Percentiles rank a stretch among this genome's conserved stretches.
These are phyloP conservation scores for Curvularia sp. DNA, from an alignment of 2,329 filamentous ascomycete genomes.

Conservation along the genomic window DNA sequence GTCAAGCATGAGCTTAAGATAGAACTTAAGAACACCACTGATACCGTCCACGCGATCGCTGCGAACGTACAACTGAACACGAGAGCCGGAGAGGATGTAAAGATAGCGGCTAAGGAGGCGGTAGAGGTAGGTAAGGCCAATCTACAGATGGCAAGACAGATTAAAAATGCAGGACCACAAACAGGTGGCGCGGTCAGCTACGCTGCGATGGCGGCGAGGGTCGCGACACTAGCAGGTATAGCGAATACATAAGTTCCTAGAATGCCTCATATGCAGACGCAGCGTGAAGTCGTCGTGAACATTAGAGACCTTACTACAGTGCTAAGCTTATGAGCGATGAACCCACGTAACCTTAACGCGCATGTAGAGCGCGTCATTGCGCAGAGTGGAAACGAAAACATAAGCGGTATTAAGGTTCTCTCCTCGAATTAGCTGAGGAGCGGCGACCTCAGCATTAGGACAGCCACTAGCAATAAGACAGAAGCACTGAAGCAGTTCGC, in stretches of 20 bases:
- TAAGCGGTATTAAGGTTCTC: constrained; percentile 24
- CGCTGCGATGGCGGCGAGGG: constrained; percentile 19
- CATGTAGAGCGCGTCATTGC: too few species aligned
- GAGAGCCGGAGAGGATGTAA: constrained; percentile 25
- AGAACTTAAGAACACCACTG: constrained; percentile 14
- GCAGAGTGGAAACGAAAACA: constrained; percentile 28
- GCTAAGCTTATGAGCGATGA: constrained; percentile 26
- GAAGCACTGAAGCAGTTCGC: constrained; percentile 24
- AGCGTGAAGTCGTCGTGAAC: constrained; percentile 28
- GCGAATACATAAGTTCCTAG: constrained; percentile 26
- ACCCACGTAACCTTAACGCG: constrained; percentile 20
- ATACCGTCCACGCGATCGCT: not conserved
- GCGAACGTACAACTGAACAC: constrained; percentile 19
- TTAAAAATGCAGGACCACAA: constrained; percentile 18
- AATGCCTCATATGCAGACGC: constrained; percentile 16
- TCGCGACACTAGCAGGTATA: constrained; percentile 19
- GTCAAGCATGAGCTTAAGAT: constrained; percentile 20
- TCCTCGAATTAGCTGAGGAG: constrained; percentile 32
- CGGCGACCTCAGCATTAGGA: constrained; percentile 28
- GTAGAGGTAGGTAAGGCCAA: constrained; percentile 16
- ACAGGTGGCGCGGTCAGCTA: constrained; percentile 15
- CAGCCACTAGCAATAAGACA: constrained; percentile 22
- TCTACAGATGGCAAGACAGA: constrained; percentile 18
- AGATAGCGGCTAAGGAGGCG: constrained; percentile 22
- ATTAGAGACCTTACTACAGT: constrained; percentile 25